phyloP scores from a whole-genome alignment of 345 rosid genomes.

The Populus nigra region DNA sequence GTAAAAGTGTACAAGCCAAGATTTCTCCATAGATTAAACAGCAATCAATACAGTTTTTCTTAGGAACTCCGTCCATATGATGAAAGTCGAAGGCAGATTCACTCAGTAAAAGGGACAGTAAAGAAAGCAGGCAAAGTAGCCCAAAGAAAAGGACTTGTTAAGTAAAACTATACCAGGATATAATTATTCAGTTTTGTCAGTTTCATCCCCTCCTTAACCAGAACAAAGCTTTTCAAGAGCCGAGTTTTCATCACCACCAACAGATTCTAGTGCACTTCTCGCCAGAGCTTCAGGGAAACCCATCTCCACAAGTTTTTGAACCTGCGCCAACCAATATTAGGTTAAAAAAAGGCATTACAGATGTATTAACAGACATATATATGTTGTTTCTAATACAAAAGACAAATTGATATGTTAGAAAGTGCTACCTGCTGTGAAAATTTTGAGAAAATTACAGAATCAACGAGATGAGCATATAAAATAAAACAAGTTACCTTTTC shows the following conservation, averaged over 20 bases:
- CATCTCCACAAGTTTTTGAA: constrained; percentile 88
- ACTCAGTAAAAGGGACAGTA: background rate
- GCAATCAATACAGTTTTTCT: background rate
- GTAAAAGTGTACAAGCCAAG: background rate
- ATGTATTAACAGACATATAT: background rate
- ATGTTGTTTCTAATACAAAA: background rate
- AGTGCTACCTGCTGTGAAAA: background rate
- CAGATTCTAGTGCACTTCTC: constrained; percentile 75
- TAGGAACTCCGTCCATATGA: background rate
- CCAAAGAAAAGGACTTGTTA: background rate
- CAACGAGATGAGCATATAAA: background rate
- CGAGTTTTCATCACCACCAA: constrained; percentile 92
- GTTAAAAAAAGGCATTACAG: background rate
- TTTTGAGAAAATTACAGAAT: background rate
- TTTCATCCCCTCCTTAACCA: constrained; percentile 15
- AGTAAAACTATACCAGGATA: constrained; percentile 1
- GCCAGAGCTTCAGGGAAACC: constrained; percentile 78
- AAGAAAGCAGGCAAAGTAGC: background rate
- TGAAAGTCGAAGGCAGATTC: background rate
- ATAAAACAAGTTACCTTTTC: constrained; percentile 59
- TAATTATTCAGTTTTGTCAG: background rate
- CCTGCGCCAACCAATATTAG: constrained; percentile 37
- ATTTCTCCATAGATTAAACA: background rate
- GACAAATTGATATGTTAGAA: no score
- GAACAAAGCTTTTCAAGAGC: constrained; percentile 93